Evolutionary conservation across 2,329 filamentous ascomycete genomes (phyloP).

Genomic region (Simplicillium aogashimaense): DNA sequence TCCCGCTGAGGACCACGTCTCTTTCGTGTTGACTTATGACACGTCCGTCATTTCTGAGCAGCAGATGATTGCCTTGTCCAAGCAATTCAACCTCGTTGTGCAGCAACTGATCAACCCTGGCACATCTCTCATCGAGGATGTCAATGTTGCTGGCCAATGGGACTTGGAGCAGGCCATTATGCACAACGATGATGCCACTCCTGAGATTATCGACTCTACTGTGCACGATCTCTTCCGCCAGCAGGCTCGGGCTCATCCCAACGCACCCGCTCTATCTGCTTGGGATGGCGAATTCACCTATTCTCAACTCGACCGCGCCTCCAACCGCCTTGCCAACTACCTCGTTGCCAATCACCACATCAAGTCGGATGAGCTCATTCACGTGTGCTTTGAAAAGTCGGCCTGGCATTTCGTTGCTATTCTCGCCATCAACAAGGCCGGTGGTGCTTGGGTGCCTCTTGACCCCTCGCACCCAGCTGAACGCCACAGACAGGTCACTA

Average conservation of each 20-base stretch:
- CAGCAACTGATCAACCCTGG: conserved; percentile 8
- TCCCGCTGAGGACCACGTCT: conserved; percentile 4
- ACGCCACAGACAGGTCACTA: conserved; percentile 9
- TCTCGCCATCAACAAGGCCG: conserved; percentile 14
- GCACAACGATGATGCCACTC: conserved; percentile 9
- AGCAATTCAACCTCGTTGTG: conserved; percentile 11
- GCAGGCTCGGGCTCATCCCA: conserved; percentile 20
- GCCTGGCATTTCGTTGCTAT: conserved; percentile 13
- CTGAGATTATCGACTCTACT: conserved; percentile 12
- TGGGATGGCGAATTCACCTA: conserved; percentile 34
- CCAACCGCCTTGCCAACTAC: conserved; percentile 6
- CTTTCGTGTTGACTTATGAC: conserved; percentile 9
- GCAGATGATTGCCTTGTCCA: conserved; percentile 6
- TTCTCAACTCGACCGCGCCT: conserved; percentile 17
- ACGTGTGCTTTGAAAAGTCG: conserved; percentile 16
- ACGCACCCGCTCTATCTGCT: conserved; percentile 25
- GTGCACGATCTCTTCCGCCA: conserved; percentile 30
- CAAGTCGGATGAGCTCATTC: conserved; percentile 12
- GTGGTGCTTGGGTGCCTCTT: conserved; percentile 15
- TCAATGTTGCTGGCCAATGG: conserved; percentile 8
- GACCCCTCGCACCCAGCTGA: conserved; percentile 12
- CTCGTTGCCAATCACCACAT: conserved; percentile 12
- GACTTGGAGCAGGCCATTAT: conserved; percentile 6
- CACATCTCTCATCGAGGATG: not conserved
- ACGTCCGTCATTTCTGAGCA: conserved; percentile 5